phyloP scores from a whole-genome alignment of 1,139 yeast species.

The Zygosaccharomyces pseudobailii region DNA sequence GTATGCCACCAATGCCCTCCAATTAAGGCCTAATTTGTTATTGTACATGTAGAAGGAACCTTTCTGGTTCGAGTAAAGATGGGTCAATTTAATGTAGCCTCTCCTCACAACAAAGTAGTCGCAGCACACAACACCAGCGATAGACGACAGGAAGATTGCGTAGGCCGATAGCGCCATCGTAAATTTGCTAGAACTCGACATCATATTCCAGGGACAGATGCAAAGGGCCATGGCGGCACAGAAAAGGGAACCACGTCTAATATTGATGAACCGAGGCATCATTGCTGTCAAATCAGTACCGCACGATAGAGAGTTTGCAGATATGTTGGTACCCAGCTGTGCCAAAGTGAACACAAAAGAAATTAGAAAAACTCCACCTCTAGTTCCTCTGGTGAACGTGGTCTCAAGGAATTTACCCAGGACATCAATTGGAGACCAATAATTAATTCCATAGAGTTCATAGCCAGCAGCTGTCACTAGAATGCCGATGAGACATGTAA shows the following conservation, averaged over 20 bases:
- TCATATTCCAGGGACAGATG: conserved; percentile 86
- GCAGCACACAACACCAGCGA: conserved; percentile 75
- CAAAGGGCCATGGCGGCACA: conserved; percentile 76
- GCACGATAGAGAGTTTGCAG: conserved; percentile 84
- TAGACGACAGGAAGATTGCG: conserved; percentile 78
- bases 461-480: conserved; percentile 80
- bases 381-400: conserved; percentile 58
- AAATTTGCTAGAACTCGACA: conserved; percentile 68
- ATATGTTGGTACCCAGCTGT: conserved; percentile 86
- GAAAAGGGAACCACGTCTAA: conserved; percentile 75
- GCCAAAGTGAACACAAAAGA: conserved; percentile 76
- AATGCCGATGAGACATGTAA: conserved; percentile 83
- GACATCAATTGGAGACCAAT: conserved; percentile 86
- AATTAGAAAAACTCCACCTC: conserved; percentile 84
- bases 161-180: conserved; percentile 83
- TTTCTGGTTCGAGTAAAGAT: conserved; percentile 48
- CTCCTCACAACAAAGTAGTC: conserved; percentile 77
- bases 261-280: conserved; percentile 71
- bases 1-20: conserved; percentile 76
- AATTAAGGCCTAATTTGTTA: conserved; percentile 61
- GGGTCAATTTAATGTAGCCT: conserved; percentile 61
- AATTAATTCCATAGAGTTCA: conserved; percentile 59
- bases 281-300: conserved; percentile 90
- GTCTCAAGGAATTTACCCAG: conserved; percentile 60
- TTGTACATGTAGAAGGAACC: conserved; percentile 53